Percentiles rank a stretch among this genome's conserved stretches.
Conservation (phyloP, 768 basidiomycete species). For the Artomyces pyxidatus region DNA sequence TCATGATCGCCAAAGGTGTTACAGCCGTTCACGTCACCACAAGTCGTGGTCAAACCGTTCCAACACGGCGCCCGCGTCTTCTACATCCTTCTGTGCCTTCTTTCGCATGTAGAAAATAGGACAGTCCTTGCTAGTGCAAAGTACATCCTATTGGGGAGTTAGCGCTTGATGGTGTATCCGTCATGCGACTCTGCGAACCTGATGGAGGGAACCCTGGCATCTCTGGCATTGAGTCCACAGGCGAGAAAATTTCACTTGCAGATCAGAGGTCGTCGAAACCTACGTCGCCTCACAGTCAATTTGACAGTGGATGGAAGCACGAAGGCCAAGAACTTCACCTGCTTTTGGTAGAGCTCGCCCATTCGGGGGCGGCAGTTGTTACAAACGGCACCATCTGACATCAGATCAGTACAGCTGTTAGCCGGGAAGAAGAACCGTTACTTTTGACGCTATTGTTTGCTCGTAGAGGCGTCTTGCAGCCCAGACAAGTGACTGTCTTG, state of each 20-base stretch:
- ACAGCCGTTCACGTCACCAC: slow-evolving; percentile 38
- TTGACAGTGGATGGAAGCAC: background rate
- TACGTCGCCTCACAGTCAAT: slow-evolving; percentile 9
- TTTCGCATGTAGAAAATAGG: slow-evolving; percentile 99
- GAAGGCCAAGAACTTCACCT: no score
- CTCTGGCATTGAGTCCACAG: slow-evolving; percentile 99
- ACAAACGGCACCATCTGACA: slow-evolving; percentile 83
- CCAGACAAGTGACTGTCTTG: slow-evolving; percentile 89
- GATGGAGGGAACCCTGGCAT: slow-evolving; percentile 97
- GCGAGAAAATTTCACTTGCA: slow-evolving; percentile 88
- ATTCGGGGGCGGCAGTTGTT: slow-evolving; percentile 84
- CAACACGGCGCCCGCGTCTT: slow-evolving; percentile 68
- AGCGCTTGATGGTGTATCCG: no score
- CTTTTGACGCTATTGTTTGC: slow-evolving; percentile 69
- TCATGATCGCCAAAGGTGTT: background rate
- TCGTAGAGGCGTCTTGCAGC: slow-evolving; percentile 86
- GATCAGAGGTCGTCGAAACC: slow-evolving; percentile 54
- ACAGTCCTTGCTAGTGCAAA: slow-evolving; percentile 95
- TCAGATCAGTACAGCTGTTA: background rate
- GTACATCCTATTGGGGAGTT: slow-evolving; percentile 86
- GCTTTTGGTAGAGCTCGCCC: slow-evolving; percentile 90
- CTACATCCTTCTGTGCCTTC: slow-evolving; percentile 97
- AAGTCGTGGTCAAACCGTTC: slow-evolving; percentile 77
- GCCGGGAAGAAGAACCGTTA: slow-evolving; percentile 24
- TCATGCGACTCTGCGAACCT: no score